Base-by-base conservation (phyloP, 2,329 filamentous ascomycete species). In the Fusarium cicatricum region DNA sequence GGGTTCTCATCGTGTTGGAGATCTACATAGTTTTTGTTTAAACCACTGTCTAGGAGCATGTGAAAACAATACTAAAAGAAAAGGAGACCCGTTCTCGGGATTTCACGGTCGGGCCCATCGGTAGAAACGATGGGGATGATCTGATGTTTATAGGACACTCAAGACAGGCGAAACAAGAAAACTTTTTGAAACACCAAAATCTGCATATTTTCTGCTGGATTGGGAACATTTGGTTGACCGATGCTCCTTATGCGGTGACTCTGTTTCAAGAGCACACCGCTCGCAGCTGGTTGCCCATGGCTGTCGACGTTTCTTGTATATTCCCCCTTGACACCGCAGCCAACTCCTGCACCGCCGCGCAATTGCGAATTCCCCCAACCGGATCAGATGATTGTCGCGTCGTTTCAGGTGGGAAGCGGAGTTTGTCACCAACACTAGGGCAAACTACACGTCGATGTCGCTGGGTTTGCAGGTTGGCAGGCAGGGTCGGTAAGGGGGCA, bases 381-480 rank as follows among this genome's bases (percentile, higher is more conserved):
- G 55, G 60, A 63, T 42, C 21, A 49, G 41, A 46, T 34, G 36
- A 29, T 41, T 37, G n/a, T 37, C 16, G 28, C 39, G 16, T 17
- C 19, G 60, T 64, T 63, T 63, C 60, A 64, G 60, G 60, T 63
- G 60, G 36, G n/a, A 42, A 48, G 39, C 21, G 48, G 32, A 33
- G 23, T 33, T 15, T 16, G 32, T 52, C 23, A 42, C 50, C 50
- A 52, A 47, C 34, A 14, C 4, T 11, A 36, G 34, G 44, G 26
- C 8, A 38, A 38, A 28, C 16, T 14, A 21, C 5, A 5, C 38
- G 16, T 36, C 23, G 6, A 26, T 26, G 3, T 26, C 23, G 9
- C 9, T 26, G 23, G 23, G 6, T 8, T 46, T 46, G 41, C 21
- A 23, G 38, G n/a, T n/a, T n/a, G n/a, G n/a, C n/a, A n/a, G n/a